Conservation (phyloP, 495 filamentous ascomycete species). For the Xylaria curta region DNA sequence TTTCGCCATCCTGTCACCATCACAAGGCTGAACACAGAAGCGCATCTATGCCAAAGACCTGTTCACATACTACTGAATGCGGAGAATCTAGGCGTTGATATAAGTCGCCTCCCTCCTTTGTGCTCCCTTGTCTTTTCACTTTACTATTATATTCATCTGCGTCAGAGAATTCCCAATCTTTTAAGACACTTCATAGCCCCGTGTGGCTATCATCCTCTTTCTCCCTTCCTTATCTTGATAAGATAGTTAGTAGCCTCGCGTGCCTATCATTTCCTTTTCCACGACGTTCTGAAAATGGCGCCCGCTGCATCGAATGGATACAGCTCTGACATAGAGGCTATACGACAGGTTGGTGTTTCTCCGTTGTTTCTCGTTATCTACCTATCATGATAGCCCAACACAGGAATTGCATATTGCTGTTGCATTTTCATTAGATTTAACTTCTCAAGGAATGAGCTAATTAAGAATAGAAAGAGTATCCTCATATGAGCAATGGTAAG, state of each 20-base stretch:
- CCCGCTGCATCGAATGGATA: slow-evolving; percentile 40
- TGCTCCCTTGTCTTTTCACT: slow-evolving; percentile 7
- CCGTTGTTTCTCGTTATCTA: neutral
- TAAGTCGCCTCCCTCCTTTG: slow-evolving; percentile 15
- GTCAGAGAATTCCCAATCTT: slow-evolving; percentile 12
- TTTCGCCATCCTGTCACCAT: slow-evolving; percentile 3
- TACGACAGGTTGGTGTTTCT: slow-evolving; percentile 35
- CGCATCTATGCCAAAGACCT: slow-evolving; percentile 5
- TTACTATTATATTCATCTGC: slow-evolving; percentile 18
- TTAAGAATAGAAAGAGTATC: slow-evolving; percentile 47
- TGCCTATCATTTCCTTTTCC: slow-evolving; percentile 14
- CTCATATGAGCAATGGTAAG: slow-evolving; percentile 56
- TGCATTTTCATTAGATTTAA: neutral
- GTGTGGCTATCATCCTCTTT: neutral
- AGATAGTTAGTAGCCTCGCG: slow-evolving; percentile 10
- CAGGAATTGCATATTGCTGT: neutral
- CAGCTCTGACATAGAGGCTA: slow-evolving; percentile 46
- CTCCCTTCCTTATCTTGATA: slow-evolving; percentile 15
- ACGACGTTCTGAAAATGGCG: slow-evolving; percentile 30
- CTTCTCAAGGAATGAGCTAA: neutral
- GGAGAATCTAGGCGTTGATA: neutral
- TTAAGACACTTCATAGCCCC: slow-evolving; percentile 13
- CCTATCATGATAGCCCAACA: neutral
- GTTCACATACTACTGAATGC: slow-evolving; percentile 7
- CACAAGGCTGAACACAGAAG: slow-evolving; percentile 16